Conservation (phyloP, 129 eudicot species). For the Flaveria ramosissima region DNA sequence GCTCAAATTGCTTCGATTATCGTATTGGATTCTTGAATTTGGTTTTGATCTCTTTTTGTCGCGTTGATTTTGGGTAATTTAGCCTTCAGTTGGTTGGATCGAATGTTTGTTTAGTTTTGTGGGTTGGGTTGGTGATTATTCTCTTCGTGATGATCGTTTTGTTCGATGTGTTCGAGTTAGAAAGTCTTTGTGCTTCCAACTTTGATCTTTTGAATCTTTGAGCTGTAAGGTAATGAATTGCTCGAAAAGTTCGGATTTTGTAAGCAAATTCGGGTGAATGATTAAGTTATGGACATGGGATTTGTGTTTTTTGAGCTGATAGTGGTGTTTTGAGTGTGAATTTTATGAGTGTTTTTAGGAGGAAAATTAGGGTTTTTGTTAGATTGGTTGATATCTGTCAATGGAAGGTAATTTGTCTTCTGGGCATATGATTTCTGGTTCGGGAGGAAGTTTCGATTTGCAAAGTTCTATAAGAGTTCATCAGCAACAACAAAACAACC, state of each 20-base stretch:
- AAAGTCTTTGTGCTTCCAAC: constrained; percentile 16
- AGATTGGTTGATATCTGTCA: constrained; percentile 14
- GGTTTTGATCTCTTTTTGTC: neutral
- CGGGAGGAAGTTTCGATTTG: constrained; percentile 52
- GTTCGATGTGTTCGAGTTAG: neutral
- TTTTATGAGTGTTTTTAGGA: constrained; percentile 31
- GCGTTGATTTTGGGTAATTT: neutral
- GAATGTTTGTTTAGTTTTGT: neutral
- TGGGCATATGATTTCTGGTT: constrained; percentile 57
- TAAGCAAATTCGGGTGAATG: neutral
- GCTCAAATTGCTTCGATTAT: neutral
- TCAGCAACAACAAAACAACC: constrained; percentile 54
- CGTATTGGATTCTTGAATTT: neutral
- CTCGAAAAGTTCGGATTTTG: constrained; percentile 11
- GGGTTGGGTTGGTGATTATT: constrained; percentile 3
- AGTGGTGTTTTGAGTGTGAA: constrained; percentile 9
- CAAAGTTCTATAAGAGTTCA: constrained; percentile 57
- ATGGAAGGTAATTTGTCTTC: constrained; percentile 80
- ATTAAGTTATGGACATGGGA: constrained; percentile 8
- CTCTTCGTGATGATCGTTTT: neutral
- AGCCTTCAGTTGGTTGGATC: neutral
- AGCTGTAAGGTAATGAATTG: constrained; percentile 14
- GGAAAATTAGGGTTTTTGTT: constrained; percentile 13
- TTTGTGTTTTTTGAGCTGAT: constrained; percentile 19
- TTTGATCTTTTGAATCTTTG: constrained; percentile 3